A percentile compares a stretch with the other conserved stretches of the same genome.
phyloP scores from a whole-genome alignment of 352 stramenopile genomes.

The Globisporangium emineosum region DNA sequence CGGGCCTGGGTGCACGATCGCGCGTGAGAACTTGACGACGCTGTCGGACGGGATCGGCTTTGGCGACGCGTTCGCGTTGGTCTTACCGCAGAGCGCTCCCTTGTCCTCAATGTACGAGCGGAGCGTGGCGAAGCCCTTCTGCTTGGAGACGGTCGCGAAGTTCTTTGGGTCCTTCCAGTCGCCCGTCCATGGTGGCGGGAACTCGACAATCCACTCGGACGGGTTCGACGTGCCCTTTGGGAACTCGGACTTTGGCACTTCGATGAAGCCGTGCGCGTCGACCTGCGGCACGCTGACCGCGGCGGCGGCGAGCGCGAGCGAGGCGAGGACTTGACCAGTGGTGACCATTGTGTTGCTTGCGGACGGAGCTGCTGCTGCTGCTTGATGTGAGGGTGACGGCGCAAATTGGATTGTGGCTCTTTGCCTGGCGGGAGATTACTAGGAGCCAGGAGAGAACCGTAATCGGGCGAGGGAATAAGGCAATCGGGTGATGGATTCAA shows the following conservation, averaged over 20 bases:
- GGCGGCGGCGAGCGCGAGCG: too few relatives aligned
- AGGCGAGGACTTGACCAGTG: too few relatives aligned
- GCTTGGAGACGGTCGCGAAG: conserved; percentile 2
- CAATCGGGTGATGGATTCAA: too few relatives aligned
- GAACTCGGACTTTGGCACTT: neutral
- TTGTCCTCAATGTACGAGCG: conserved; percentile 22
- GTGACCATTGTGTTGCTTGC: too few relatives aligned
- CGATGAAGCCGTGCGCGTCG: conserved; percentile 4
- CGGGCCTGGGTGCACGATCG: neutral
- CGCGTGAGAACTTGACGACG: conserved; percentile 19
- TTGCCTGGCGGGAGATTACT: too few relatives aligned
- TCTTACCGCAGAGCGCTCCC: conserved; percentile 23
- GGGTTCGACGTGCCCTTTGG: conserved; percentile 2
- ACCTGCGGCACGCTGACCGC: too few relatives aligned
- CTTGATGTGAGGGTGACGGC: too few relatives aligned
- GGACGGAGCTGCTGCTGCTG: too few relatives aligned
- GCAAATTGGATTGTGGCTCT: too few relatives aligned
- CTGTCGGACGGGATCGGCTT: conserved; percentile 24
- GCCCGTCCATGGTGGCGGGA: conserved; percentile 2
- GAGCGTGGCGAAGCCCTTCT: conserved; percentile 12
- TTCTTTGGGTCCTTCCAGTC: conserved; percentile 8
- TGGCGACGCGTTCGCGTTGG: conserved; percentile 14
- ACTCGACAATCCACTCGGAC: conserved; percentile 11
- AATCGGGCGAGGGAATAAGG: too few relatives aligned
- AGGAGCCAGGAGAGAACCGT: too few relatives aligned